Evolutionary conservation across 768 basidiomycete species (phyloP).

Genomic region (Serendipita sp.): DNA sequence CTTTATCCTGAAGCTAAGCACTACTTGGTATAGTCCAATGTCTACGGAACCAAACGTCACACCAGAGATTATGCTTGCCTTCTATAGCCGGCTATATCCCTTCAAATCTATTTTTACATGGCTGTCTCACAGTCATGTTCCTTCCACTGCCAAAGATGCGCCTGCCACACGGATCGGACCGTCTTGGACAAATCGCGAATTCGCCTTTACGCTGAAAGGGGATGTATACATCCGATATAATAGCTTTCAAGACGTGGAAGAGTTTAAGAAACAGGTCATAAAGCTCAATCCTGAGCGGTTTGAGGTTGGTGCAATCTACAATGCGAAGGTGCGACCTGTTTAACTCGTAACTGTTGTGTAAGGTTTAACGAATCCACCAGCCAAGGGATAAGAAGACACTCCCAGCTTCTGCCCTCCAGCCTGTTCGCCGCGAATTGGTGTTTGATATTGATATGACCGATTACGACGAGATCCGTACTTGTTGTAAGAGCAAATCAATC

Average conservation of each 20-base stretch:
- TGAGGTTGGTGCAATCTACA: slow-evolving; percentile 92
- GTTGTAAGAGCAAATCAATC: slow-evolving; percentile 81
- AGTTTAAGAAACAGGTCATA: slow-evolving; percentile 81
- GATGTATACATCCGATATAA: slow-evolving; percentile 93
- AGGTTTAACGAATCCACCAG: slow-evolving; percentile 23
- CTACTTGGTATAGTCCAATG: neutral
- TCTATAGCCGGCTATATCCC: slow-evolving; percentile 84
- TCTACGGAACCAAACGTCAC: slow-evolving; percentile 14
- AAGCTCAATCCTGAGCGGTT: slow-evolving; percentile 81
- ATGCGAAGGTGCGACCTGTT: slow-evolving; percentile 47
- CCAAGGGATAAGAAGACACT: slow-evolving; percentile 81
- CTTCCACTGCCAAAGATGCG: neutral
- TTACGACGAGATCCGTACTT: slow-evolving; percentile 89
- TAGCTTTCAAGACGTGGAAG: slow-evolving; percentile 70
- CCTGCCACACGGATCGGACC: neutral
- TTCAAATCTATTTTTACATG: slow-evolving; percentile 88
- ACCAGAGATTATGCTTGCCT: slow-evolving; percentile 53
- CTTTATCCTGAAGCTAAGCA: neutral
- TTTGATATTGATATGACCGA: slow-evolving; percentile 99
- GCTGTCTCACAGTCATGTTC: slow-evolving; percentile 80
- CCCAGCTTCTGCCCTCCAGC: slow-evolving; percentile 48
- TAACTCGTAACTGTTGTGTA: neutral
- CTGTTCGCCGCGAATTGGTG: slow-evolving; percentile 77
- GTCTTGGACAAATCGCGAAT: slow-evolving; percentile 86
- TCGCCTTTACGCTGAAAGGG: slow-evolving; percentile 79